Evolutionary conservation across 1,284 basidiomycete genomes (phyloP).

Genomic region (Exobasidium rhododendri): DNA sequence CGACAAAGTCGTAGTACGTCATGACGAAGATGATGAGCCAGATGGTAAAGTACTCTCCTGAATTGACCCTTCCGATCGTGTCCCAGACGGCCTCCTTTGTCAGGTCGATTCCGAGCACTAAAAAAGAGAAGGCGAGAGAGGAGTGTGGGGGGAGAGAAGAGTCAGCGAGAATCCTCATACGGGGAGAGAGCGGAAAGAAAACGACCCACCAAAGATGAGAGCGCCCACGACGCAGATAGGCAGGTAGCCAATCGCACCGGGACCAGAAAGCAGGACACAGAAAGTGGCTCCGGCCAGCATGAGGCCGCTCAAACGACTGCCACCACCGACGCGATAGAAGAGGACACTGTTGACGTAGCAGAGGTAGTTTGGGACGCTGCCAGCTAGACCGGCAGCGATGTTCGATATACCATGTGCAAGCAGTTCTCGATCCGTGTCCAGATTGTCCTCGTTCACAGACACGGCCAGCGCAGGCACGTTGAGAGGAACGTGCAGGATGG

Average conservation of each 20-base stretch:
- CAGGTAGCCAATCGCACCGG: slow-evolving; percentile 57
- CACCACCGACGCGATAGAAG: slow-evolving; percentile 91
- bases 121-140: background rate
- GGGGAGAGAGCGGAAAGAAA: background rate
- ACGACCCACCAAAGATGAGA: slow-evolving; percentile 67
- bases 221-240: slow-evolving; percentile 63
- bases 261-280: slow-evolving; percentile 74
- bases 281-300: slow-evolving; percentile 76
- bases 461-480: slow-evolving; percentile 83
- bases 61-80: slow-evolving; percentile 73
- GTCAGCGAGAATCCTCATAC: background rate
- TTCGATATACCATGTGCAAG: slow-evolving; percentile 92
- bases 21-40: slow-evolving; percentile 69
- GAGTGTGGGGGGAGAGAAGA: background rate
- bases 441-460: slow-evolving; percentile 80
- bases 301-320: slow-evolving; percentile 76
- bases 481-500: slow-evolving; percentile 76
- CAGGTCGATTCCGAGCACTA: slow-evolving; percentile 85
- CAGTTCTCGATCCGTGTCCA: slow-evolving; percentile 89
- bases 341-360: slow-evolving; percentile 56
- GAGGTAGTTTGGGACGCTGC: slow-evolving; percentile 66
- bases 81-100: slow-evolving; percentile 93
- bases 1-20: slow-evolving; percentile 69
- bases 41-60: slow-evolving; percentile 60
- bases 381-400: slow-evolving; percentile 72